These are phyloP conservation scores for Trifolium pratense DNA, from an alignment of 306 rosid species.

Conservation along the genomic window DNA sequence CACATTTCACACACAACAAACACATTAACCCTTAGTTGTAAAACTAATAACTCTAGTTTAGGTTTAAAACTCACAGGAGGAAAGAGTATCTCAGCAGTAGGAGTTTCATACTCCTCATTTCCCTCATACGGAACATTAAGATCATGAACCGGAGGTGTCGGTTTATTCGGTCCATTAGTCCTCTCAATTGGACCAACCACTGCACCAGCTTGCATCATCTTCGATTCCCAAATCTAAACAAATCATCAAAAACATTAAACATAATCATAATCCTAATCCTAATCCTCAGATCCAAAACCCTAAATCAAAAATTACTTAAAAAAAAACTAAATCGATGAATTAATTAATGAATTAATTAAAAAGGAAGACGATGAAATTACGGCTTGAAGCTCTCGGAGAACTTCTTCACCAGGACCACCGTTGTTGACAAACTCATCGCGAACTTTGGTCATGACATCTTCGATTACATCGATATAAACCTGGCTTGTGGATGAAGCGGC, in stretches of 20 bases:
- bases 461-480: slow-evolving; percentile 88
- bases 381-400: slow-evolving; percentile 98
- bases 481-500: slow-evolving; percentile 77
- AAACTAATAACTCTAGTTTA: neutral
- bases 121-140: slow-evolving; percentile 98
- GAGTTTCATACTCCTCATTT: slow-evolving; percentile 95
- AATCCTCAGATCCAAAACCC: slow-evolving; percentile 60
- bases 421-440: slow-evolving; percentile 85
- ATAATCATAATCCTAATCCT: neutral
- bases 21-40: neutral
- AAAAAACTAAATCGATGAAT: neutral
- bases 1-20: neutral
- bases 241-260: slow-evolving; percentile 35
- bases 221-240: slow-evolving; percentile 87
- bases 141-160: slow-evolving; percentile 92
- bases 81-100: slow-evolving; percentile 92
- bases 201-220: slow-evolving; percentile 87
- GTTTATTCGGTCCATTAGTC: slow-evolving; percentile 64
- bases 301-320: neutral
- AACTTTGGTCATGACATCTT: slow-evolving; percentile 90
- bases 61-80: slow-evolving; percentile 79
- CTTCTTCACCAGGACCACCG: slow-evolving; percentile 91
- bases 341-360: neutral
- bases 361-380: slow-evolving; percentile 50
- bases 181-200: slow-evolving; percentile 81